Base-by-base conservation (phyloP, 352 stramenopile species). In the Detonula confervacea region DNA sequence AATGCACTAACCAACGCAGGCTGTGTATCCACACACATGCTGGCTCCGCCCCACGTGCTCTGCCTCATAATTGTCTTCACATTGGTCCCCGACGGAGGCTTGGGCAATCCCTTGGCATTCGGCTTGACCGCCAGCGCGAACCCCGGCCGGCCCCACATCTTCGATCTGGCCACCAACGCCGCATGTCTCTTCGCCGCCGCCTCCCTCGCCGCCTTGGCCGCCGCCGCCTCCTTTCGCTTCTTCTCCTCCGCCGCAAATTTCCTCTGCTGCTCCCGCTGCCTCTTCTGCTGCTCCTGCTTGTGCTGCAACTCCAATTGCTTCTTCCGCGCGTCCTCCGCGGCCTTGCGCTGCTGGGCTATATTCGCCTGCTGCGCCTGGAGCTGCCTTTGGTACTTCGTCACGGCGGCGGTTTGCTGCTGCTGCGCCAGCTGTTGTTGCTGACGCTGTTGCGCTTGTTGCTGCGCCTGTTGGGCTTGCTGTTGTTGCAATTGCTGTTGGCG, bases 111-210 rank as follows among this genome's bases (percentile, higher is more conserved):
- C 60, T 76, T 81, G 2, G 65, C 65, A 30, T 59, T 37, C 20
- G 61, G 33, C 25, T 71, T 77, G 18, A 81, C 71, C 22, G 84
- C 64, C 61, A 87, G 52, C 12, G 60, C 75, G 42, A 61, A 72
- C 16, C 66, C 71, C 1, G 47, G 77, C 18, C 80, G 46, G 12
- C 75, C 70, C 80, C 80, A 84, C 16, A 49, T 37, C 55, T 79
- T 81, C 64, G 80, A 77, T n/a, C 47, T 62, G 14, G 51, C 52
- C 9, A 56, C 52, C 39, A 87, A 70, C 9, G 24, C 24, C 37
- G 60, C 70, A 24, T 69, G 63, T 2, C 62, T 39, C 33, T 66
- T 76, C 0, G 69, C 60, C 1, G 30, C 35, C 0, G 30, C 46
- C 20, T 57, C 64, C 1, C 63, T 47, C 5, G 30, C 39, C 0